Conservation (phyloP, 169 alveolate species). For the Cryptosporidium sp. region DNA sequence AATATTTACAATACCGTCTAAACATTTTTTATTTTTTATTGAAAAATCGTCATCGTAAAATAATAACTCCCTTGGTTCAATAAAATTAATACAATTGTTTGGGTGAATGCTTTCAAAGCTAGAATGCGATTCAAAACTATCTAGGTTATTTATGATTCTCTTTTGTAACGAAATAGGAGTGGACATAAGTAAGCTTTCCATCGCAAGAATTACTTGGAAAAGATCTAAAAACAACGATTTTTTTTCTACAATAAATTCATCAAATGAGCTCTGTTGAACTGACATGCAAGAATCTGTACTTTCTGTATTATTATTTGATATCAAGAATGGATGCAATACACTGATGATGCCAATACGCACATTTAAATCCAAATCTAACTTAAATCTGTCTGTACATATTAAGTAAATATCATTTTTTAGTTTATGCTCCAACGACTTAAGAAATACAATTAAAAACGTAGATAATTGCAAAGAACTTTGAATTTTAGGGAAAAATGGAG, state of each 20-base stretch:
- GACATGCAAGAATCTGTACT: neutral
- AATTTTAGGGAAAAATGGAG: conserved; percentile 47
- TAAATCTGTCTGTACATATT: conserved; percentile 32
- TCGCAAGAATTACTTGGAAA: conserved; percentile 49
- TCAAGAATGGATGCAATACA: conserved; percentile 27
- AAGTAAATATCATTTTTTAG: conserved; percentile 29
- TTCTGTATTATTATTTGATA: neutral
- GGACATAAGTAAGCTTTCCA: conserved; percentile 18
- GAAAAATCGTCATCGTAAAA: conserved; percentile 20
- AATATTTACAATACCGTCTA: neutral
- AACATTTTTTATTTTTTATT: conserved; percentile 19
- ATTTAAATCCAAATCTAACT: conserved; percentile 34
- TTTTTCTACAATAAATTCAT: conserved; percentile 16
- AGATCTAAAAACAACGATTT: conserved; percentile 33
- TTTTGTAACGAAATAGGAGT: conserved; percentile 59
- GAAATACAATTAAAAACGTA: conserved; percentile 24
- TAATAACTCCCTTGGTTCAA: conserved; percentile 45
- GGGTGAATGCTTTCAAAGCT: neutral
- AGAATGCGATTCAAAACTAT: neutral
- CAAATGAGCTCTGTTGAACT: neutral
- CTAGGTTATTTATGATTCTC: neutral
- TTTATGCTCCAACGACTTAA: conserved; percentile 14
- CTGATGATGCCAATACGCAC: conserved; percentile 20
- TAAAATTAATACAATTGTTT: conserved; percentile 17
- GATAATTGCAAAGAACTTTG: conserved; percentile 15